A percentile compares a stretch with the other conserved stretches of the same genome.
These are phyloP conservation scores for Hemerocallis citrina DNA, from an alignment of 106 monocot genomes.

Conservation along the genomic window DNA sequence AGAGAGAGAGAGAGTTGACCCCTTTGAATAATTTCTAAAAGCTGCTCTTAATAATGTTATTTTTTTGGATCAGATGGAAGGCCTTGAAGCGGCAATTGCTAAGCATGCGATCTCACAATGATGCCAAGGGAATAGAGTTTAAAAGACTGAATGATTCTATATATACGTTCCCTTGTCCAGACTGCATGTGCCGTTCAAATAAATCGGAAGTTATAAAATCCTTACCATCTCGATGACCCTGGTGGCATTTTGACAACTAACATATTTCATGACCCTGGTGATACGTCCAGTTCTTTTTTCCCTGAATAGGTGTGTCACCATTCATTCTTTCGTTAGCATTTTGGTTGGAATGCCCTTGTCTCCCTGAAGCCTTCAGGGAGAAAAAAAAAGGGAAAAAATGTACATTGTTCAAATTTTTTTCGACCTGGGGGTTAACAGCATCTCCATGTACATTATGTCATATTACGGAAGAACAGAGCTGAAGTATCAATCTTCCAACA, in stretches of 20 bases:
- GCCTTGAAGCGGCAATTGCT: constrained; percentile 1
- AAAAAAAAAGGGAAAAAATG: too few species aligned
- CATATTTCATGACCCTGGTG: too few species aligned
- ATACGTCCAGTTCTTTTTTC: too few species aligned
- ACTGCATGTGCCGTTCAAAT: too few species aligned
- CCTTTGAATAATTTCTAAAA: too few species aligned
- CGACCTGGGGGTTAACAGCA: constrained; percentile 6
- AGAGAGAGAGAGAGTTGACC: too few species aligned
- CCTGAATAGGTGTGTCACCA: too few species aligned
- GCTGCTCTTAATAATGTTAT: background rate
- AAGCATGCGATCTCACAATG: background rate
- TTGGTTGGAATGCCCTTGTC: constrained; percentile 12
- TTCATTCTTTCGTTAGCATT: constrained; percentile 43
- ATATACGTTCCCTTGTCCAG: background rate
- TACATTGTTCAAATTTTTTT: constrained; percentile 32
- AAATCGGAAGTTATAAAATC: background rate
- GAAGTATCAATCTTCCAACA: too few species aligned
- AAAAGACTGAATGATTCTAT: background rate
- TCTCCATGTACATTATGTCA: too few species aligned
- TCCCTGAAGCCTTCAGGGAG: constrained; percentile 4
- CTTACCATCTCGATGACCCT: background rate
- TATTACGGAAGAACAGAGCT: background rate
- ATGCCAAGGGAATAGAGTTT: background rate
- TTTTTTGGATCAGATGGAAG: background rate
- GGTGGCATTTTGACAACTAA: too few species aligned